Evolutionary conservation across 805 yeast species (phyloP).

Genomic region (Candida loeiensis): DNA sequence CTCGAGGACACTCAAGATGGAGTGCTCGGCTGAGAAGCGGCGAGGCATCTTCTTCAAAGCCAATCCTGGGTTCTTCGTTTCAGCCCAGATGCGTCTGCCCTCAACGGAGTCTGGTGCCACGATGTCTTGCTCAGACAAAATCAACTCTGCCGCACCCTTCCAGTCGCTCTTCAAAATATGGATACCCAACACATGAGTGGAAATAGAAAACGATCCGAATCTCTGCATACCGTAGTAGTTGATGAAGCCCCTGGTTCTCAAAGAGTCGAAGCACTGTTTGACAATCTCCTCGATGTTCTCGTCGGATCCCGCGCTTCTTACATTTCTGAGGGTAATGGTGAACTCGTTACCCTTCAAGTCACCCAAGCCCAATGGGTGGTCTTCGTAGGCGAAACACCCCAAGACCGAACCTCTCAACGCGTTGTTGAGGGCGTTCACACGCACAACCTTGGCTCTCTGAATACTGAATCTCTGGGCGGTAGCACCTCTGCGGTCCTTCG

Average conservation of each 20-base stretch:
- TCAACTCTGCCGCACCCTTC: conserved; percentile 73
- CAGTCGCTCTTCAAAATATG: conserved; percentile 68
- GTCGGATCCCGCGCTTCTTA: conserved; percentile 32
- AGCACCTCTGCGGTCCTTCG: conserved; percentile 94
- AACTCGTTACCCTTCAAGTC: conserved; percentile 89
- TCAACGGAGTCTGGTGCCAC: conserved; percentile 80
- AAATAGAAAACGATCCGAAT: conserved; percentile 91
- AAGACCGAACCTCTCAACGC: conserved; percentile 73
- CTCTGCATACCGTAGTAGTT: conserved; percentile 98
- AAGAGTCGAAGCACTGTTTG: conserved; percentile 50
- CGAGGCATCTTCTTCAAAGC: conserved; percentile 81
- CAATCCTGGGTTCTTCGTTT: conserved; percentile 58
- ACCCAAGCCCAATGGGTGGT: conserved; percentile 66
- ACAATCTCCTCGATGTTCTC: conserved; percentile 45
- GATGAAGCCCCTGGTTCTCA: conserved; percentile 72
- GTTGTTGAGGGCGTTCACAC: conserved; percentile 73
- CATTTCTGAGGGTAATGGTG: conserved; percentile 77
- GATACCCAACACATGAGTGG: conserved; percentile 85
- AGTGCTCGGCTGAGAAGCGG: conserved; percentile 79
- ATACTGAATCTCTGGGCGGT: conserved; percentile 82
- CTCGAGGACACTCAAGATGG: conserved; percentile 60
- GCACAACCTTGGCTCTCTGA: conserved; percentile 63
- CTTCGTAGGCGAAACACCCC: conserved; percentile 73
- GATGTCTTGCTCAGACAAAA: conserved; percentile 80
- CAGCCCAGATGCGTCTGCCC: conserved; percentile 79